Evolutionary conservation across 2,329 filamentous ascomycete species (phyloP), one percentile per base, ranked within the genome.

Genomic region (Cladosporium halotolerans): DNA sequence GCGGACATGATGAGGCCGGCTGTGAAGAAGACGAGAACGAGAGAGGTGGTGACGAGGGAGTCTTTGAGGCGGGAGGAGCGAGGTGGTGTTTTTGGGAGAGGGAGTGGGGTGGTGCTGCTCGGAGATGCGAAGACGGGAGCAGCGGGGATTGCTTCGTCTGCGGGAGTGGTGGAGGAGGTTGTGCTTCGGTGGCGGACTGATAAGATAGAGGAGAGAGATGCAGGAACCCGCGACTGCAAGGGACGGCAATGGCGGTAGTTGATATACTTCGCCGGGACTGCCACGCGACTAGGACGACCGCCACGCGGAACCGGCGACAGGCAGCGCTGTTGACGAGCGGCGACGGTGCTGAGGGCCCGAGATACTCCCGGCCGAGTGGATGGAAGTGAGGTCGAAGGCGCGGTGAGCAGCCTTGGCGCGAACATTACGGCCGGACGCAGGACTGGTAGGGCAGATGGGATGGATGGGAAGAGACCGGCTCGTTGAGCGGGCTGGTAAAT

Each of bases 1-100:
- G 76, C 73, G 49, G 79, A 74, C 74, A 85, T 81, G 58, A 72
- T 67, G 73, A 84, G 79, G 58, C 82, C 82, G 11, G 72, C 65
- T 19, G 73, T 72, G 66, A 76, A 79, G 59, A 76, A 60, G 56
- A 81, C 50, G 58, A 78, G 52, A 62, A 79, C 63, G 32, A 73
- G 72, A 56, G 78, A 63, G 54, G 74, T 69, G 48, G 77, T 73
- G 59, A 77, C 57, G 48, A 51, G 32, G 11, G 48, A 44, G 32
- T 51, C 48, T 51, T 19, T 44, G 48, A 31, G 31, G 18, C 48
- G 48, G 11, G 42, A 31, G 23, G 42, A 28, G 39, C 39, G 48
- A 40, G 48, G 19, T 9, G 45, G 14, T 33, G 32, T n/a, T 32
- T 33, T n/a, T 14, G 31, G 44, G 10, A 18, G 31, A 19, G 47